A percentile compares a stretch with the other conserved stretches of the same genome.
Evolutionary conservation across 345 rosid species (phyloP).

Genomic region (Iberis pinnata): DNA sequence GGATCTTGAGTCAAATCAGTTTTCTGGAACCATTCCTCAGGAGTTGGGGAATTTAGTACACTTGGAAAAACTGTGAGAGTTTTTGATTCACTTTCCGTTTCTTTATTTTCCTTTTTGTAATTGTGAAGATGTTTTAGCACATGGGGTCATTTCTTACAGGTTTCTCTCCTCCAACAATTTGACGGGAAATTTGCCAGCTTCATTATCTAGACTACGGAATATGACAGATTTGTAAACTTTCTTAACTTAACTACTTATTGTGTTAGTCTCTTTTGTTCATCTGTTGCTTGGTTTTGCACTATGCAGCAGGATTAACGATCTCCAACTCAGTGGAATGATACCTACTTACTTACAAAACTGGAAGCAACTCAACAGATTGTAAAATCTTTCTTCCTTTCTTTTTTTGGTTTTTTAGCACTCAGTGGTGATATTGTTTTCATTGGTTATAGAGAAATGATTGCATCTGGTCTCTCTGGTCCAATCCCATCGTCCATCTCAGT

Average conservation of each 20-base stretch:
- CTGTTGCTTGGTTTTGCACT: constrained; percentile 21
- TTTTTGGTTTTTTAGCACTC: constrained; percentile 4
- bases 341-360: constrained; percentile 45
- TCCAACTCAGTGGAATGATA: constrained; percentile 46
- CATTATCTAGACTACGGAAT: constrained; percentile 36
- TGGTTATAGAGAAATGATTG: constrained; percentile 46
- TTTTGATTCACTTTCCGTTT: constrained; percentile 5
- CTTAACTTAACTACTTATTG: background rate
- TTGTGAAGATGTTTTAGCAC: constrained; percentile 1
- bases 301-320: constrained; percentile 61
- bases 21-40: constrained; percentile 46
- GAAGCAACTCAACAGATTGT: constrained; percentile 49
- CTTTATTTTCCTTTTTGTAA: background rate
- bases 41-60: constrained; percentile 47
- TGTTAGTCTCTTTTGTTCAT: constrained; percentile 14
- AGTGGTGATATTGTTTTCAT: constrained; percentile 2
- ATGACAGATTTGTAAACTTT: constrained; percentile 45
- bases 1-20: constrained; percentile 45
- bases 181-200: constrained; percentile 42
- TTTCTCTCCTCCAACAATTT: constrained; percentile 51
- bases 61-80: constrained; percentile 40
- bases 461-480: constrained; percentile 55
- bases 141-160: constrained; percentile 32
- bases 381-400: constrained; percentile 13
- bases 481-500: constrained; percentile 40